A percentile compares a stretch with the other conserved stretches of the same genome.
phyloP scores from a whole-genome alignment of 2,329 filamentous ascomycete genomes.

The Claviceps purpurea region DNA sequence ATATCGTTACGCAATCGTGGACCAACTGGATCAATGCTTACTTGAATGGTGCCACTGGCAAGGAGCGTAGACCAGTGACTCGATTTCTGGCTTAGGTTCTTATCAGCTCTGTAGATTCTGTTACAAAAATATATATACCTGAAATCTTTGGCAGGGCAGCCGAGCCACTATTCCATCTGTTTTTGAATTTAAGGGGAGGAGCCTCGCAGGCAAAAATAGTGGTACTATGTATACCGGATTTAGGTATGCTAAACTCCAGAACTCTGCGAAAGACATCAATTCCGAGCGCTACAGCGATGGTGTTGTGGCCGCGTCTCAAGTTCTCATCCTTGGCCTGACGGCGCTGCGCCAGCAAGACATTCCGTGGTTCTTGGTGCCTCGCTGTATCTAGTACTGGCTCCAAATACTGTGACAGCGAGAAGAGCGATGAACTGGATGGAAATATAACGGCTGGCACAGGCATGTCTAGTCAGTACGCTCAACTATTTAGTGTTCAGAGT shows the following conservation, averaged over 20 bases:
- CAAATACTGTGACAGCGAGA: neutral
- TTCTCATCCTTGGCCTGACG: conserved; percentile 25
- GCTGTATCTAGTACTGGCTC: neutral
- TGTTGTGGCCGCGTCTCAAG: conserved; percentile 51
- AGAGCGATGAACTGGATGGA: neutral
- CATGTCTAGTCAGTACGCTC: neutral
- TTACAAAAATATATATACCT: neutral
- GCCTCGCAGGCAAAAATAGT: conserved; percentile 9
- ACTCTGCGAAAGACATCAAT: conserved; percentile 58
- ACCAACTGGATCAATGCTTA: conserved; percentile 23
- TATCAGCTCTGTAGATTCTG: neutral
- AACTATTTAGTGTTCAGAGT: neutral
- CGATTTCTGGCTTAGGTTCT: neutral
- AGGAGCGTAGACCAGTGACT: conserved; percentile 20
- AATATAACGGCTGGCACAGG: neutral
- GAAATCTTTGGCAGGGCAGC: neutral
- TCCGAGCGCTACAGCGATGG: conserved; percentile 69
- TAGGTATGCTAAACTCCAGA: conserved; percentile 36
- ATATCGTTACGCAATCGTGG: neutral
- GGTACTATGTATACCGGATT: neutral
- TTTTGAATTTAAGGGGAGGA: neutral
- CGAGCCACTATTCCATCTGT: neutral
- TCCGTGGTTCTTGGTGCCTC: neutral
- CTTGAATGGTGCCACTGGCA: conserved; percentile 69
- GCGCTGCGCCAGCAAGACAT: neutral